Percentiles rank a stretch among this genome's conserved stretches.
Evolutionary conservation across 148 eudicot genomes (phyloP).

Genomic region (Diospyros lotus): DNA sequence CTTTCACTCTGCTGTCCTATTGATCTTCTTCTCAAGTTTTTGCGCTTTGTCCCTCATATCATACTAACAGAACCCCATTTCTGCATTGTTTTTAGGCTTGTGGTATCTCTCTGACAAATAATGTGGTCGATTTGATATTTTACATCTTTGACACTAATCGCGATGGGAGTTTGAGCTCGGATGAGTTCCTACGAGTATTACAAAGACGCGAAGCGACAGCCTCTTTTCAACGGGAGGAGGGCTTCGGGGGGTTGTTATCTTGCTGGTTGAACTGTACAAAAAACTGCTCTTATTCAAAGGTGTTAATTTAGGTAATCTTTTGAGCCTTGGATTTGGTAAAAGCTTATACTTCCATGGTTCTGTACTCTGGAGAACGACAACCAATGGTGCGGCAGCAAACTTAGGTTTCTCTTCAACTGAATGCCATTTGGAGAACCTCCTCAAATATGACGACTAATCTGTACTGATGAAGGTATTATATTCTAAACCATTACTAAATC

Average conservation of each 20-base stretch:
- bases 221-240: conserved; percentile 34
- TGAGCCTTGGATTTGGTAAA: background rate
- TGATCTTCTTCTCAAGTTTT: too few relatives aligned
- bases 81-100: conserved; percentile 50
- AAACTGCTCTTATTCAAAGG: conserved; percentile 30
- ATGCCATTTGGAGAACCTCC: background rate
- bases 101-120: conserved; percentile 56
- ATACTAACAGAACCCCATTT: background rate
- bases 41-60: background rate
- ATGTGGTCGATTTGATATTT: conserved; percentile 69
- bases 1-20: background rate
- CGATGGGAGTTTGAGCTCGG: conserved; percentile 78
- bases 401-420: background rate
- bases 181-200: conserved; percentile 74
- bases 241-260: conserved; percentile 43
- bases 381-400: background rate
- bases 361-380: background rate
- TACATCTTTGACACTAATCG: conserved; percentile 62
- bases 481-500: background rate
- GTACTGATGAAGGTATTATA: background rate
- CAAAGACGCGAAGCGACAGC: conserved; percentile 48
- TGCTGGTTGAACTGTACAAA: conserved; percentile 69
- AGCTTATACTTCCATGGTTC: background rate
- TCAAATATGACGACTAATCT: too few relatives aligned
- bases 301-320: background rate